Base-by-base conservation (phyloP, 176 grass and related monocot species). In the Triticum turgidum region DNA sequence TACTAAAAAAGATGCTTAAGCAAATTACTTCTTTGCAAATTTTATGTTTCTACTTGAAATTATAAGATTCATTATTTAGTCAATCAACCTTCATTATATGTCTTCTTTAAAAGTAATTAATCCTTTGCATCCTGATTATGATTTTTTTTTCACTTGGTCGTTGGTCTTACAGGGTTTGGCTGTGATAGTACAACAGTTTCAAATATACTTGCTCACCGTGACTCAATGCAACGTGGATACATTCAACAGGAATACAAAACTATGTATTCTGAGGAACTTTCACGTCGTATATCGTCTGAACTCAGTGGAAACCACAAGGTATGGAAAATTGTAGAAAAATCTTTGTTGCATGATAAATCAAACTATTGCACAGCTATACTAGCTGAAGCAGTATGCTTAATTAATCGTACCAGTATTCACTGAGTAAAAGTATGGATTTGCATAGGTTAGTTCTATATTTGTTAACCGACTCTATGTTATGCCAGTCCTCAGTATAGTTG, bases 231-330 rank as follows among this genome's bases (percentile, higher is more conserved):
- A 78, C 92, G 92, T 5, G 52, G 80, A 64, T 65, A 89, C n/a
- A 99, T 99, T 94, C 97, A 99, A 87, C 97, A 99, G 51, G 97
- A 99, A 89, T 97, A 90, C 80, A 87, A 69, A 80, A 14, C 92
- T 30, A 99, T 99, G 97, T 99, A 99, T 84, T 94, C 94, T 5
- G 83, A 91, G 73, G 97, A 99, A 80, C 94, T 99, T 34, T 65
- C 85, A 15, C 67, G 39, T 5, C 92, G 94, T 59, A 69, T 99
- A 76, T 82, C 87, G n/a, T 99, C 97, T 51, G 97, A 99, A 89
- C 90, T 99, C 47, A 89, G 85, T 85, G 97, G 97, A 54, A 5
- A 94, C 54, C 89, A 93, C 38, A 92, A 96, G 94, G 97, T 79
- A 91, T 34, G 83, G 68, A 64, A 79, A 83, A 41, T 65, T 82